Evolutionary conservation across 768 basidiomycete genomes (phyloP), one percentile per base, ranked within the genome.

Genomic region (Psilocybe subaeruginosa): DNA sequence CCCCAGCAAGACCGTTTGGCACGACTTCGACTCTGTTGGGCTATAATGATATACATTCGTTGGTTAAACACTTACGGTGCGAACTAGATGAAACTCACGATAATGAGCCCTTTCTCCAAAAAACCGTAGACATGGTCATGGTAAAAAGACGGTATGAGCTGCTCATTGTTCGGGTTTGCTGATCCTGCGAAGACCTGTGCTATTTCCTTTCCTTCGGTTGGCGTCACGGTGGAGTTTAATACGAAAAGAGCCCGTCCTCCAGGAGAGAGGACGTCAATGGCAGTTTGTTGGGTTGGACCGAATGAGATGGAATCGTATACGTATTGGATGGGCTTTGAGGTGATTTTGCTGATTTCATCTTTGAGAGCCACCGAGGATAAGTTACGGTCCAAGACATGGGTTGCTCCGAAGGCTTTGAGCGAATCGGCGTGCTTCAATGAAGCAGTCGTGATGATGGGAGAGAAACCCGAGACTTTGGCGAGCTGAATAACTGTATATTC

Each of bases 1-100:
- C 76, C 4, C 77, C 83, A 12, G 66, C 72, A 17, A 84, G 70
- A 14, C 83, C 83, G 14, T 74, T 73, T 2, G 76, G 70, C 16
- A 84, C 46, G 16, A 77, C 64, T 54, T 82, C 80, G 1, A 81
- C n/a, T 9, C 33, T 53, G 33, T 53, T 53, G 5, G 51, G 51
- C 51, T 53, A 19, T n/a, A n/a, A 35, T 37, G n/a, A 23, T 23
- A 23, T 23, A 23, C 23, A 23, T 23, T 23, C 23, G 23, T 23
- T 23, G 23, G 23, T 23, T 23, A 23, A 35, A 35, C 33, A 11
- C 7, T 7, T 11, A 35, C 6, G 33, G 33, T 35, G 23, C 23
- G 23, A 35, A 35, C 7, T 35, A 35, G 6, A 35, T 35, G 7
- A 11, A 8, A 50, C 64, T 54, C 43, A 70, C 70, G 63, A 66